A percentile compares a stretch with the other conserved stretches of the same genome.
Conservation (phyloP, 495 filamentous ascomycete species). For the Tuber borchii region DNA sequence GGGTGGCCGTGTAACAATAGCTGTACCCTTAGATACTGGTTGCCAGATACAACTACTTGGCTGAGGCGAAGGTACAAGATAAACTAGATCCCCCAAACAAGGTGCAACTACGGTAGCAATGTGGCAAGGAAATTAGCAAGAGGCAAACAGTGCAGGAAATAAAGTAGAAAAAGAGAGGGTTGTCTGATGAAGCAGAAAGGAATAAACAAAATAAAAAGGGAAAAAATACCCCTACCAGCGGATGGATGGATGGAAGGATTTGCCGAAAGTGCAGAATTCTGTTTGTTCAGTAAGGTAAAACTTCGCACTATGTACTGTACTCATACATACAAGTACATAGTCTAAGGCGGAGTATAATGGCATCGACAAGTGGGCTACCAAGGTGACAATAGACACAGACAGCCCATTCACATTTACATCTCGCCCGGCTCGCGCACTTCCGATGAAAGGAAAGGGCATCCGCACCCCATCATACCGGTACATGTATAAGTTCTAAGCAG, state of each 20-base stretch:
- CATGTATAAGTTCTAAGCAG: not conserved
- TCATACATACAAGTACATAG: not conserved
- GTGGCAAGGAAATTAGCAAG: not conserved
- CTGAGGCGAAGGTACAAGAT: not conserved
- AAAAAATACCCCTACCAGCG: not conserved
- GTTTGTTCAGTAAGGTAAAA: not conserved
- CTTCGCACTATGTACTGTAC: not conserved
- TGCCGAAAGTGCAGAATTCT: not conserved
- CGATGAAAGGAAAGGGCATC: not conserved
- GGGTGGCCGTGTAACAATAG: too few species aligned
- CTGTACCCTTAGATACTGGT: too few species aligned
- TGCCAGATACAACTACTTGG: not conserved
- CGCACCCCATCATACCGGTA: not conserved
- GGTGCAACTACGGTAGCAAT: not conserved
- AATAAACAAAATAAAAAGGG: not conserved
- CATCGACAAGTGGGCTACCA: not conserved
- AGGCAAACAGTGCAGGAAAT: not conserved
- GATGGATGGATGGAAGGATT: not conserved
- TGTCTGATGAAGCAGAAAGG: not conserved
- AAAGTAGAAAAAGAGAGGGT: not conserved
- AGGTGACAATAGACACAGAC: not conserved
- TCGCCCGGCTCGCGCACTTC: not conserved
- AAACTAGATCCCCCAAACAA: not conserved
- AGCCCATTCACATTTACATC: not conserved
- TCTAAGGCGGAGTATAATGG: not conserved